Evolutionary conservation across 2,329 filamentous ascomycete species (phyloP).

Genomic region (Talaromyces sp.): DNA sequence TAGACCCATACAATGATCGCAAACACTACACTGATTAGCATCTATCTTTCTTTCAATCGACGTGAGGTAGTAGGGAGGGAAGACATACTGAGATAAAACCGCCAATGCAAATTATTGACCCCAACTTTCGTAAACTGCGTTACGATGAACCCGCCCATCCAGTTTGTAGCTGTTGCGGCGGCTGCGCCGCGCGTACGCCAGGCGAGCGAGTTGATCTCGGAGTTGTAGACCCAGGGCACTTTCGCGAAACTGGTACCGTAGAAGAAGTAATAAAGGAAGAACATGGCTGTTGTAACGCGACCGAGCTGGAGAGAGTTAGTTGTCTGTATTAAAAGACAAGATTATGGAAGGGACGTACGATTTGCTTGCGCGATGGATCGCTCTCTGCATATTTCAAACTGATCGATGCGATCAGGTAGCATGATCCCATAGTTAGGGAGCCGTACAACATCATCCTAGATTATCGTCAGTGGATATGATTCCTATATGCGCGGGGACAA

Average conservation of each 20-base stretch:
- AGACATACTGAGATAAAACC: slow-evolving; percentile 15
- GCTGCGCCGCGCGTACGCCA: slow-evolving; percentile 21
- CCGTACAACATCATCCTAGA: slow-evolving; percentile 21
- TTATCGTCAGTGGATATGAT: background rate
- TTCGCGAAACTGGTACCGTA: slow-evolving; percentile 19
- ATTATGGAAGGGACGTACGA: background rate
- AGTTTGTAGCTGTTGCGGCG: slow-evolving; percentile 15
- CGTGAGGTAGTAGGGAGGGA: background rate
- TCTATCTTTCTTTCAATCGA: background rate
- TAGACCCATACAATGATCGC: slow-evolving; percentile 11
- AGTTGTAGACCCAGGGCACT: slow-evolving; percentile 23
- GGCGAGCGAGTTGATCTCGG: slow-evolving; percentile 21
- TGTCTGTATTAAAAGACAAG: too few relatives aligned
- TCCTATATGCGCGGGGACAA: background rate
- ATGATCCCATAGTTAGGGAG: slow-evolving; percentile 18
- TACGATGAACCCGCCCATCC: slow-evolving; percentile 18
- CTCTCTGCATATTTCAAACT: slow-evolving; percentile 17
- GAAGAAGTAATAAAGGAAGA: slow-evolving; percentile 19
- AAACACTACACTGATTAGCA: slow-evolving; percentile 9
- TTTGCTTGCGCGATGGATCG: slow-evolving; percentile 14
- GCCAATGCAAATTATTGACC: slow-evolving; percentile 16
- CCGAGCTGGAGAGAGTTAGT: background rate
- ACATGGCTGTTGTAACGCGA: slow-evolving; percentile 3
- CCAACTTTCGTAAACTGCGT: slow-evolving; percentile 18
- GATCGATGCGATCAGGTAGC: slow-evolving; percentile 19